Conservation (phyloP, 352 stramenopile genomes). For the Globisporangium emineosum region DNA sequence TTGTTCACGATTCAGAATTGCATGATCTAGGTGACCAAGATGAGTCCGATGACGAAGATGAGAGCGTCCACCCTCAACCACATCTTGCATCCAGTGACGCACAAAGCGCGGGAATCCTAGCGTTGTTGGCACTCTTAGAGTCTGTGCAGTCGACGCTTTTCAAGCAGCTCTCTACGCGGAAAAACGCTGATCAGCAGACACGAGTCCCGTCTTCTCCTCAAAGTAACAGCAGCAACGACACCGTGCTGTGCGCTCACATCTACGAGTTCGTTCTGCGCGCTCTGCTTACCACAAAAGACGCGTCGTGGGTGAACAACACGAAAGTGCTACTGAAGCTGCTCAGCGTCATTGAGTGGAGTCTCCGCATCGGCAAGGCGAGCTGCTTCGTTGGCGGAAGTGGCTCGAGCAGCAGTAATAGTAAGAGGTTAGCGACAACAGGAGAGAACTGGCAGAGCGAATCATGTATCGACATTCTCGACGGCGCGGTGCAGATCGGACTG, state of each 20-base stretch:
- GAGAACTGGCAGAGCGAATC: background rate
- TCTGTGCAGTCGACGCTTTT: constrained; percentile 35
- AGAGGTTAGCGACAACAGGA: background rate
- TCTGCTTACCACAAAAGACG: constrained; percentile 29
- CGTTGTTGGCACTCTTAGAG: constrained; percentile 37
- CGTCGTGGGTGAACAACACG: constrained; percentile 30
- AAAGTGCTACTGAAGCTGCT: constrained; percentile 44
- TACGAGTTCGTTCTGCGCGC: constrained; percentile 16
- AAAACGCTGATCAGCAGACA: background rate
- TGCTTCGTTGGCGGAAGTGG: constrained; percentile 11
- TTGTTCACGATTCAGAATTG: background rate
- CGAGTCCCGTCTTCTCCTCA: background rate
- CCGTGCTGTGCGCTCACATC: constrained; percentile 5
- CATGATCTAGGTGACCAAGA: background rate
- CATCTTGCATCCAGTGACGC: constrained; percentile 32
- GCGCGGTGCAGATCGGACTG: constrained; percentile 13
- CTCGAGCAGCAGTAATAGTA: no score
- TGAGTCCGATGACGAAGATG: constrained; percentile 3
- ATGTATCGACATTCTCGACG: constrained; percentile 17
- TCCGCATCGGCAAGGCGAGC: constrained; percentile 44
- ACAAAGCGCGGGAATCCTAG: constrained; percentile 32
- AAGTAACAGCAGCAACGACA: background rate
- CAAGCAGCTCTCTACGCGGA: background rate
- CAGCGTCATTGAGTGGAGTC: constrained; percentile 37
- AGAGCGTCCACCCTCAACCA: constrained; percentile 12